Evolutionary conservation across 192 early-diverging fungal species (phyloP).

Genomic region (Backusella australiensis): DNA sequence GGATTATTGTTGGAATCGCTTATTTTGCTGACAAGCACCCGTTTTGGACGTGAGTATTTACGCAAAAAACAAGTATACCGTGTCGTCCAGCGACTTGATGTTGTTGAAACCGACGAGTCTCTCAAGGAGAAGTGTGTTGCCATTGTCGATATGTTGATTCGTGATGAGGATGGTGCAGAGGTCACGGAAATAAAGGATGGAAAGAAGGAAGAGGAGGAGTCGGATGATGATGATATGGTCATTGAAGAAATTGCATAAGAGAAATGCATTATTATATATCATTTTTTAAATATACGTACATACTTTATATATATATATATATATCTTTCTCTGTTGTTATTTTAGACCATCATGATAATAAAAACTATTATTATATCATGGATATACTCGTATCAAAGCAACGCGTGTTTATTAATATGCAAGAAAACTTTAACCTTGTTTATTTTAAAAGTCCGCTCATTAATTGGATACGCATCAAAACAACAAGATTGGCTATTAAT

Average conservation of each 20-base stretch:
- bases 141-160: slow-evolving; percentile 83
- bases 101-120: slow-evolving; percentile 67
- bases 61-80: slow-evolving; percentile 82
- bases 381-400: too few relatives aligned
- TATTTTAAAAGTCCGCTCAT: too few relatives aligned
- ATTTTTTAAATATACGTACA: too few relatives aligned
- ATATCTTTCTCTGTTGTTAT: background rate
- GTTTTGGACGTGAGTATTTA: slow-evolving; percentile 75
- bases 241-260: slow-evolving; percentile 42
- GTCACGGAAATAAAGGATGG: slow-evolving; percentile 18
- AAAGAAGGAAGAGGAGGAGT: background rate
- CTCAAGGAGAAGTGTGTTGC: slow-evolving; percentile 71
- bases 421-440: too few relatives aligned
- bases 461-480: too few relatives aligned
- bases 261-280: too few relatives aligned
- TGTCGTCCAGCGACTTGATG: slow-evolving; percentile 82
- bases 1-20: slow-evolving; percentile 77
- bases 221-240: slow-evolving; percentile 34
- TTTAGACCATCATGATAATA: background rate
- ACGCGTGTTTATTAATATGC: too few relatives aligned
- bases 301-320: background rate
- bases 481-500: too few relatives aligned
- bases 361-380: too few relatives aligned
- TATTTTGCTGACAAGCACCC: slow-evolving; percentile 73
- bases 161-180: slow-evolving; percentile 58